Percentiles rank a stretch among this genome's conserved stretches.
Conservation (phyloP, 2,329 filamentous ascomycete genomes). For the Epichloe typhina region DNA sequence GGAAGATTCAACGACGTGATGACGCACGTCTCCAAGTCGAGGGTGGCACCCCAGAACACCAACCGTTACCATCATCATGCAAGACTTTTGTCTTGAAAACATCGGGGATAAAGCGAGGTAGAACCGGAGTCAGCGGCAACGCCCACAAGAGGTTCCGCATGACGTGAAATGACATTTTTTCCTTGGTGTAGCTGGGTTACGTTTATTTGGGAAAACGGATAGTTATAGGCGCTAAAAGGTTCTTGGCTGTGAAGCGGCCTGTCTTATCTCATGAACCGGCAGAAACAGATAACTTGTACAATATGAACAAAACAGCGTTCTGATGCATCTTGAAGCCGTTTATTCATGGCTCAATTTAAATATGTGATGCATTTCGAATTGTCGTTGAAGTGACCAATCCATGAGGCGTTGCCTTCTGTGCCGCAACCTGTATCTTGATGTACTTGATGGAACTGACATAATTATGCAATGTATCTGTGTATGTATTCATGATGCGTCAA, state of each 20-base stretch:
- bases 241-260: slow-evolving; percentile 1
- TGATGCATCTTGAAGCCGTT: neutral
- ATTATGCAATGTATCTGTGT: neutral
- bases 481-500: neutral
- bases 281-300: neutral
- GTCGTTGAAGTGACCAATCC: too few species aligned
- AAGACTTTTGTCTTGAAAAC: slow-evolving; percentile 13
- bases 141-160: slow-evolving; percentile 10
- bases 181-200: slow-evolving; percentile 8
- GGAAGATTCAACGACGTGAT: slow-evolving; percentile 17
- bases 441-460: too few species aligned
- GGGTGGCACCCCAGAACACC: slow-evolving; percentile 13
- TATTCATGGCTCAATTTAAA: neutral
- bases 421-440: too few species aligned
- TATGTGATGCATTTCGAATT: too few species aligned
- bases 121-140: slow-evolving; percentile 7
- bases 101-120: slow-evolving; percentile 11
- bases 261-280: neutral
- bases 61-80: slow-evolving; percentile 7
- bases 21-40: slow-evolving; percentile 11
- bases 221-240: slow-evolving; percentile 6
- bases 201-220: slow-evolving; percentile 3
- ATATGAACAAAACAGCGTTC: neutral
- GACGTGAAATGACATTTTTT: slow-evolving; percentile 8
- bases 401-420: too few species aligned